Conservation (phyloP, 805 yeast genomes). For the Yarrowia deformans region DNA sequence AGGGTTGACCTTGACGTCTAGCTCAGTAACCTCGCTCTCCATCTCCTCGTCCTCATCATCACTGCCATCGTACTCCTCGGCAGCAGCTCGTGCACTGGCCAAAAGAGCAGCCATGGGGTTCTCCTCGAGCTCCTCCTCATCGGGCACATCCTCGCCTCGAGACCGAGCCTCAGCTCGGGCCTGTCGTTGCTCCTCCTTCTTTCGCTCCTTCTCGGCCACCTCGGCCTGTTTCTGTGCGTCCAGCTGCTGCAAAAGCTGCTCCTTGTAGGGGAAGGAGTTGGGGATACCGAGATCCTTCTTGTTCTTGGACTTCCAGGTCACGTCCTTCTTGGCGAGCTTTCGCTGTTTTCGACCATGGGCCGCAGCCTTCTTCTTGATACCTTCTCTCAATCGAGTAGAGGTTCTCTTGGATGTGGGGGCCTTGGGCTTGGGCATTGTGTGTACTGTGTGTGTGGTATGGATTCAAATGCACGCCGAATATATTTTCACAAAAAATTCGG, state of each 20-base stretch:
- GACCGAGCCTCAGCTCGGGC: slow-evolving; percentile 49
- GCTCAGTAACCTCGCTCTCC: slow-evolving; percentile 58
- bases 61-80: slow-evolving; percentile 68
- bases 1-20: slow-evolving; percentile 53
- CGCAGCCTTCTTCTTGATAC: slow-evolving; percentile 93
- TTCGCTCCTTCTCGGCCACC: slow-evolving; percentile 52
- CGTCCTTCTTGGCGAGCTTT: slow-evolving; percentile 84
- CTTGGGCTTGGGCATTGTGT: slow-evolving; percentile 39
- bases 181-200: slow-evolving; percentile 48
- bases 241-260: slow-evolving; percentile 67
- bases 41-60: slow-evolving; percentile 57
- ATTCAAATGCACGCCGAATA: not conserved
- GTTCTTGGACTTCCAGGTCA: slow-evolving; percentile 87
- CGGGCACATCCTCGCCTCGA: slow-evolving; percentile 51
- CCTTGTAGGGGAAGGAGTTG: slow-evolving; percentile 92
- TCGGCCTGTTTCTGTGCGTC: slow-evolving; percentile 59
- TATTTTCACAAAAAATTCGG: slow-evolving; percentile 25
- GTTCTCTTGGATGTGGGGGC: slow-evolving; percentile 71
- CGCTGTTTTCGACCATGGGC: slow-evolving; percentile 88
- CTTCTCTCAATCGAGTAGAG: slow-evolving; percentile 93
- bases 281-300: slow-evolving; percentile 96
- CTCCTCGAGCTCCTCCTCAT: slow-evolving; percentile 48
- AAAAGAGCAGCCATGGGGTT: slow-evolving; percentile 81
- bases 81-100: slow-evolving; percentile 90
- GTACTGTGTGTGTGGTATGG: not conserved